phyloP scores from a whole-genome alignment of 495 filamentous ascomycete species.

The Lasiosphaeris hirsuta region DNA sequence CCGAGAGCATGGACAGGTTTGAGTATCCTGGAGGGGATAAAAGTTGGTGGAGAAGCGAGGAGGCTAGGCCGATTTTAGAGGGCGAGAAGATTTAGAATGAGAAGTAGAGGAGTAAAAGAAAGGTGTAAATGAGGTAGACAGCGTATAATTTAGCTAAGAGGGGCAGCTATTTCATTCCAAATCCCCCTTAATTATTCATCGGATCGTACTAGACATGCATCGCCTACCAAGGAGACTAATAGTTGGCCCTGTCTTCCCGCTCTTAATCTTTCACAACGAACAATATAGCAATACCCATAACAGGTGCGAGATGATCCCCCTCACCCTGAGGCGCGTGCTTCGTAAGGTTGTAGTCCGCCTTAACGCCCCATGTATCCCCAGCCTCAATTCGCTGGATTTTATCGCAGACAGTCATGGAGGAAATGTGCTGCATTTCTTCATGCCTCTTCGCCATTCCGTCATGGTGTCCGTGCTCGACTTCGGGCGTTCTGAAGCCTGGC shows the following conservation, averaged over 20 bases:
- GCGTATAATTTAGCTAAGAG: too few species aligned
- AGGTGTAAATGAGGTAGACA: background rate
- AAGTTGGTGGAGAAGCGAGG: slow-evolving; percentile 78
- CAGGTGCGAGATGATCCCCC: slow-evolving; percentile 15
- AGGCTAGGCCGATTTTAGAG: slow-evolving; percentile 64
- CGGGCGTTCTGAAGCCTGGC: slow-evolving; percentile 12
- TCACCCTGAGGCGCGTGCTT: slow-evolving; percentile 17
- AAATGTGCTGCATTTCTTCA: slow-evolving; percentile 11
- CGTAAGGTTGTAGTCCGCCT: slow-evolving; percentile 26
- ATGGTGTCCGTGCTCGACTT: slow-evolving; percentile 6
- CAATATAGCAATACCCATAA: slow-evolving; percentile 23
- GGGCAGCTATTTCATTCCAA: too few species aligned
- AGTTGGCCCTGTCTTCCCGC: background rate
- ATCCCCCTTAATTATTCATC: background rate
- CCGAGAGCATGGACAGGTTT: slow-evolving; percentile 76
- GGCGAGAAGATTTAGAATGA: slow-evolving; percentile 46
- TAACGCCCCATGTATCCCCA: slow-evolving; percentile 23
- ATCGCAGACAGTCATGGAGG: slow-evolving; percentile 16
- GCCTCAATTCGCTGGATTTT: slow-evolving; percentile 10
- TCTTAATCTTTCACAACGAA: slow-evolving; percentile 16
- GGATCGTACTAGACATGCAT: too few species aligned
- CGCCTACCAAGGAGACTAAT: background rate
- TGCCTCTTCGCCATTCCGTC: slow-evolving; percentile 1
- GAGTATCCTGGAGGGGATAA: slow-evolving; percentile 72
- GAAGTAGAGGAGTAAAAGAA: background rate